phyloP scores from a whole-genome alignment of 345 rosid genomes.

The Syzygium aromaticum region DNA sequence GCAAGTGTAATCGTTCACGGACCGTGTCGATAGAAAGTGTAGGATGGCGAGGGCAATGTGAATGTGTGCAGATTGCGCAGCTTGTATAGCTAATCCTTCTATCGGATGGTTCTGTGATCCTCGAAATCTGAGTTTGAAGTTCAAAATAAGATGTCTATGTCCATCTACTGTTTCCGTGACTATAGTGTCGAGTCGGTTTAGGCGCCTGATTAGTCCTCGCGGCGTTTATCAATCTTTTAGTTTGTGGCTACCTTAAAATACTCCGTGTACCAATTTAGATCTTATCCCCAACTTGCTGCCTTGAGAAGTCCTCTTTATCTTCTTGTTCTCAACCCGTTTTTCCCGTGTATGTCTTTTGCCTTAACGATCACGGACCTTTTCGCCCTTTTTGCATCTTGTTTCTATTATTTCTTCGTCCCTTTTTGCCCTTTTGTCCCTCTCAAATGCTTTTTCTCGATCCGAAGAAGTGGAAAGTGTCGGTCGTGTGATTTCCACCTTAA shows the following conservation, averaged over 20 bases:
- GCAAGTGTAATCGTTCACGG: neutral
- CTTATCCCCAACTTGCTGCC: neutral
- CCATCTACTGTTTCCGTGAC: neutral
- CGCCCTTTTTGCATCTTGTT: neutral
- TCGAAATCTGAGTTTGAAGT: neutral
- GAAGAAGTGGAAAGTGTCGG: neutral
- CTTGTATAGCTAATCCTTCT: neutral
- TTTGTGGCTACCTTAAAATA: too few species aligned
- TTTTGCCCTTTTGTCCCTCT: neutral
- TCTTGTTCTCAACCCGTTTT: neutral
- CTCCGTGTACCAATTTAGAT: neutral
- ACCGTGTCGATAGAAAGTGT: neutral
- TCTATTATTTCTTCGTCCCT: neutral
- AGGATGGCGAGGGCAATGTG: accelerated
- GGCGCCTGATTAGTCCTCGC: neutral
- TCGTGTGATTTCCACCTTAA: neutral
- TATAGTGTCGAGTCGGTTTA: neutral
- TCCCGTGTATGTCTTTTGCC: neutral
- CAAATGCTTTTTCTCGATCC: neutral
- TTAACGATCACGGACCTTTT: neutral
- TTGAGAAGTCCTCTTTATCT: neutral
- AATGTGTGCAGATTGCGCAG: too few species aligned
- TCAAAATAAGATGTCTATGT: accelerated
- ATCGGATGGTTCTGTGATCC: neutral
- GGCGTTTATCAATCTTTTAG: neutral